Percentiles rank a stretch among this genome's conserved stretches.
Conservation (phyloP, 2,329 filamentous ascomycete species). For the Diaporthe sp. region DNA sequence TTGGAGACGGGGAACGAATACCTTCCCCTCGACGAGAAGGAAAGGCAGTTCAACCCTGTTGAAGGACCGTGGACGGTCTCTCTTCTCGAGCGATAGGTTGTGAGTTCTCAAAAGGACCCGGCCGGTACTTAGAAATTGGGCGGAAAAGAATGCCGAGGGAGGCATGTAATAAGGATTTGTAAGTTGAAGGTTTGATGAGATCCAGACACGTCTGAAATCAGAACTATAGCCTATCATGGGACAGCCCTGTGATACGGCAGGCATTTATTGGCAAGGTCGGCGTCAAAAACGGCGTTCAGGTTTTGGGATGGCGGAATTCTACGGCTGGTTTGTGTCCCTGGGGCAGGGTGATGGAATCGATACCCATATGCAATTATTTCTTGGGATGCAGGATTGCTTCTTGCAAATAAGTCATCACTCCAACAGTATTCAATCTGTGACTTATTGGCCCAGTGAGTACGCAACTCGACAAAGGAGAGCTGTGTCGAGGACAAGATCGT, state of each 20-base stretch:
- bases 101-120: background rate
- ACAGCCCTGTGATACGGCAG: background rate
- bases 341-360: background rate
- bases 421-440: background rate
- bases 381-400: background rate
- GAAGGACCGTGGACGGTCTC: constrained; percentile 34
- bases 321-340: background rate
- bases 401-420: background rate
- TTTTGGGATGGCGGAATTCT: background rate
- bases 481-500: too few species aligned
- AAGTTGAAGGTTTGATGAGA: background rate
- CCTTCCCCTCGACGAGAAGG: constrained; percentile 34
- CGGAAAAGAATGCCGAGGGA: background rate
- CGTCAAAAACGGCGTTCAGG: background rate
- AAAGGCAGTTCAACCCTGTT: background rate
- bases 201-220: background rate
- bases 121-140: background rate
- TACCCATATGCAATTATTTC: background rate
- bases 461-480: background rate
- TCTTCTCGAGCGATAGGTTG: constrained; percentile 28
- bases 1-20: constrained; percentile 60
- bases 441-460: background rate
- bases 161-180: background rate
- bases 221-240: background rate
- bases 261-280: background rate